These are phyloP conservation scores for Coffea eugenioides DNA, from an alignment of 257 asterid genomes.

Conservation along the genomic window DNA sequence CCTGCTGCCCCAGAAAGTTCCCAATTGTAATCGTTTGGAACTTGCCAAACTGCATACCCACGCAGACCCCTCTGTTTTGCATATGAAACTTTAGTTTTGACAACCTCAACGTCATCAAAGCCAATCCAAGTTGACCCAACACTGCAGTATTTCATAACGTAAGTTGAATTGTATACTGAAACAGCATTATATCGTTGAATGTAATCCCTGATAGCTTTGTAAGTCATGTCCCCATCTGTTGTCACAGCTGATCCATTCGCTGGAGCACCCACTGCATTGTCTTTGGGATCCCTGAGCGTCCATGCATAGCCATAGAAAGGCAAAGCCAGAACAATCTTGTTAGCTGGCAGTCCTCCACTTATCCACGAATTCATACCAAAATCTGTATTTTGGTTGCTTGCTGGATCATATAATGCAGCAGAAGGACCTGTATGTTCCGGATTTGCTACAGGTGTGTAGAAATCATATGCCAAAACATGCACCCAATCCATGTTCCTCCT, in stretches of 20 bases:
- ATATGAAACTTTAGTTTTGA: slow-evolving; percentile 23
- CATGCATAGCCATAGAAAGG: slow-evolving; percentile 48
- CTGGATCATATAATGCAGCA: slow-evolving; percentile 12
- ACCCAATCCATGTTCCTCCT: slow-evolving; percentile 23
- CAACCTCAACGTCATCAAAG: slow-evolving; percentile 26
- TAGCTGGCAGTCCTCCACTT: slow-evolving; percentile 36
- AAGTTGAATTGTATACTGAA: slow-evolving; percentile 18
- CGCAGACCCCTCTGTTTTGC: slow-evolving; percentile 21
- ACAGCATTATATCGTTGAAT: slow-evolving; percentile 14
- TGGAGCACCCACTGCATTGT: slow-evolving; percentile 23
- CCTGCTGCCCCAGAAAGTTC: slow-evolving; percentile 24
- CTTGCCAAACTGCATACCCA: slow-evolving; percentile 15
- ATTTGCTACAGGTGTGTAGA: not conserved
- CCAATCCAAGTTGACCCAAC: slow-evolving; percentile 26
- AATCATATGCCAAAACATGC: slow-evolving; percentile 20
- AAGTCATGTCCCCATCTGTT: not conserved
- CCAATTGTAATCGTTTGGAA: slow-evolving; percentile 18
- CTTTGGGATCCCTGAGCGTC: slow-evolving; percentile 35
- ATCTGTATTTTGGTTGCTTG: slow-evolving; percentile 6
- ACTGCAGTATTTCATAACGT: slow-evolving; percentile 19
- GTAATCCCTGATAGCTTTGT: slow-evolving; percentile 5
- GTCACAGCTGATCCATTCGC: slow-evolving; percentile 15
- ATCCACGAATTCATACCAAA: slow-evolving; percentile 31
- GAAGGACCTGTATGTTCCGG: not conserved
- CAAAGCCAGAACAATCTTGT: slow-evolving; percentile 37